These are phyloP conservation scores for Pichia exigua DNA, from an alignment of 805 yeast genomes.

Conservation along the genomic window DNA sequence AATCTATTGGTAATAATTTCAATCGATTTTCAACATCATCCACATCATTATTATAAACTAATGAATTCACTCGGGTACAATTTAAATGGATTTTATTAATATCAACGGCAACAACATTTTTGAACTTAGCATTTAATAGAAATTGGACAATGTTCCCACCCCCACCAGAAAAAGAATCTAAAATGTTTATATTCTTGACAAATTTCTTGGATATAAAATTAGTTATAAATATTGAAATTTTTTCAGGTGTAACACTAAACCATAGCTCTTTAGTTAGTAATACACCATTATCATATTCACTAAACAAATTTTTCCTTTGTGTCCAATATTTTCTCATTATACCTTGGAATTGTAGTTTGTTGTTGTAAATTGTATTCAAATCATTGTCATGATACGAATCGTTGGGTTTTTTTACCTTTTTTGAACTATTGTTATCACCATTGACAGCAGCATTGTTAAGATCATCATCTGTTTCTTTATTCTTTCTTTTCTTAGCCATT, in stretches of 20 bases:
- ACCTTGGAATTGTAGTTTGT: constrained; percentile 10
- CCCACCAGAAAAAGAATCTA: constrained; percentile 85
- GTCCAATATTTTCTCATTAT: constrained; percentile 49
- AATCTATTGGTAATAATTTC: constrained; percentile 7
- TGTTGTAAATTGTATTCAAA: constrained; percentile 9
- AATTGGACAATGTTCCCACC: constrained; percentile 82
- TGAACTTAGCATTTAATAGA: constrained; percentile 6
- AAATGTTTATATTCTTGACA: constrained; percentile 5
- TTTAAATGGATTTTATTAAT: constrained; percentile 10
- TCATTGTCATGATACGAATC: constrained; percentile 4
- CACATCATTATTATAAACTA: constrained; percentile 4
- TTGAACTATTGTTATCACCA: not conserved
- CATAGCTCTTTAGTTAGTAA: constrained; percentile 66
- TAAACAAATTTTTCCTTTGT: constrained; percentile 52
- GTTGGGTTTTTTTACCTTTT: not conserved
- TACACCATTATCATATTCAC: constrained; percentile 59
- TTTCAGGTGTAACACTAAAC: constrained; percentile 86
- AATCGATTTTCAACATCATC: not conserved
- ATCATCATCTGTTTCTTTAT: not conserved
- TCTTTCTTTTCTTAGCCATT: not conserved
- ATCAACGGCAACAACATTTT: constrained; percentile 9
- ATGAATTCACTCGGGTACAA: constrained; percentile 7
- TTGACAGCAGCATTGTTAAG: not conserved
- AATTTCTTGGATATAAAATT: constrained; percentile 43
- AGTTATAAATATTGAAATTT: constrained; percentile 54